Base-by-base conservation (phyloP, 1,284 basidiomycete genomes). In the Cutaneotrichosporon sp. region DNA sequence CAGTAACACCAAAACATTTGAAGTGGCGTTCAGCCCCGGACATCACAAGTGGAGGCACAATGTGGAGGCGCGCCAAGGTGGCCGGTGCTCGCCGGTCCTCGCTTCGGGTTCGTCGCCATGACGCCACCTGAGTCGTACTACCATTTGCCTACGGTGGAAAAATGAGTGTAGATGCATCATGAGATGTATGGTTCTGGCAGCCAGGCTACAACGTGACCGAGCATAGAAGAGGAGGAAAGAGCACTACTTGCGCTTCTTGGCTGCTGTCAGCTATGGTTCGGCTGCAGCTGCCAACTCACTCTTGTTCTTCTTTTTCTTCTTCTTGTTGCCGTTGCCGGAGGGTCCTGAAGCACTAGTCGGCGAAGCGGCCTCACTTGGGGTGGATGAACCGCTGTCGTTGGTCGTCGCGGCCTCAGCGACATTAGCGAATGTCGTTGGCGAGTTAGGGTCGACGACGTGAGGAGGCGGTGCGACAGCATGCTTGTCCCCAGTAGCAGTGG, bases 221-320 rank as follows among this genome's bases (percentile, higher is more conserved):
- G 29, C 9, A 31, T 9, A 9, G 29, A 31, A 31, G 29, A 35
- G 34, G 34, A 7, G 16, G 34, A 35, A 7, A 8, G 34, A 16
- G 16, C 34, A 29, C 16, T 46, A 31, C 44, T 46, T 46, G 24
- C 24, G 27, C 44, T 46, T 46, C 29, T 46, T 46, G 31, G 11
- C 42, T 44, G 26, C 14, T 10, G 42, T 44, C 27, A 44, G 42
- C n/a, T n/a, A n/a, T n/a, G n/a, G n/a, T n/a, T n/a, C n/a, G n/a
- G n/a, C n/a, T n/a, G n/a, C n/a, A n/a, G n/a, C n/a, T n/a, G n/a
- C n/a, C n/a, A n/a, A 44, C 42, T 29, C 42, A 44, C 44, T 31
- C 31, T 42, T 42, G 24, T 46, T 46, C 44, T 46, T 46, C 17
- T 46, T 46, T 32, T 46, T 46, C 29, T 20, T 20, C 19, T 20